Evolutionary conservation across 768 basidiomycete species (phyloP), one percentile per base, ranked within the genome.

Genomic region (Agaricus blazei): DNA sequence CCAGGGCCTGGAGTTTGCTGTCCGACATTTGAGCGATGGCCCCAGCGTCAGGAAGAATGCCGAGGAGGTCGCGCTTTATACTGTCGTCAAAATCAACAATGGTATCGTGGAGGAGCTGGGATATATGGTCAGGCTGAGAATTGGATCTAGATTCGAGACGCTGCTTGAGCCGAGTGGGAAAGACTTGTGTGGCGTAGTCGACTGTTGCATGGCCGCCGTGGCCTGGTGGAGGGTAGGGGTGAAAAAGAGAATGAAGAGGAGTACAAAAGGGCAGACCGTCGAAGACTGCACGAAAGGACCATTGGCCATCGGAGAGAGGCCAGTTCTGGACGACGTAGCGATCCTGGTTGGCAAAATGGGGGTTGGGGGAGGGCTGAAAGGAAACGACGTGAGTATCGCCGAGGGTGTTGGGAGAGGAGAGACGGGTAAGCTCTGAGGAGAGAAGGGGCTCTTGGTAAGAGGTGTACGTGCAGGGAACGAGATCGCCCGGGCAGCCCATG

Each of bases 141-240:
- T n/a, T 37, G 31, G 46, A 23, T 26, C 46, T 51, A 50, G 43
- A 51, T 27, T 46, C 29, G 24, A 74, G 67, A 3, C 65, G 64
- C 15, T 58, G 58, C 44, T 67, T 60, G 40, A 79, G 61, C 7
- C 64, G 61, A 12, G 44, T 26, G 23, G 79, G 75, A 12, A 79
- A 59, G 23, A 53, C 59, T 14, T 62, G 56, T 7, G 68, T 62
- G 4, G 70, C 64, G 53, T 75, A 70, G 47, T 79, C 73, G n/a
- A 69, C 79, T 0, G 77, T 72, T 38, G 79, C 75, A 56, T 75
- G 72, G 5, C 78, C 78, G 2, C 71, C 75, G 59, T 80, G 77
- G 23, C 76, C 76, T 76, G 51, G 34, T 8, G 48, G 36, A 40
- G 41, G 51, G 40, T 27, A 27, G 51, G 43, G 44, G 58, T 28